Base-by-base conservation (phyloP, 2,329 filamentous ascomycete species). In the Epichloe hybrida region DNA sequence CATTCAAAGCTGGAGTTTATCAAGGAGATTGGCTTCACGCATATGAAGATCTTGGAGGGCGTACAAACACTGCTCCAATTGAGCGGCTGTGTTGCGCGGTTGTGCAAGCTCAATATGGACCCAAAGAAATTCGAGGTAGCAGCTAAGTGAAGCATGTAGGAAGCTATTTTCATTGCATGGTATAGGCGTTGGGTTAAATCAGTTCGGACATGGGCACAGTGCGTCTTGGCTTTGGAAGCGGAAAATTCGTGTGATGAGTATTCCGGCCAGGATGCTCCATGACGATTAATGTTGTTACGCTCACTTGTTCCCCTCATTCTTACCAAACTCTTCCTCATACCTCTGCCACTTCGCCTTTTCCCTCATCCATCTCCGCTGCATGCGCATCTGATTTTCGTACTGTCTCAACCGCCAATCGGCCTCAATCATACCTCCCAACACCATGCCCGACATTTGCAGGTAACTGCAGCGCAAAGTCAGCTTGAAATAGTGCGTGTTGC, bases 41-140 rank as follows among this genome's bases (percentile, higher is more conserved):
- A 98, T 65, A 98, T 98, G 93, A 90, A 94, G 66, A 91, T 98
- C 51, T 73, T 98, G n/a, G 93, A 98, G 64, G 93, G 93, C 34
- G 88, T 98, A 23, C 91, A 97, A 69, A 96, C 91, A 7, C 77
- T 96, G 55, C 76, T 98, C 52, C 93, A 98, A 68, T 75, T 98
- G 44, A 94, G 88, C 62, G 93, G 91, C 11, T 97, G 91, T 64
- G 77, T 98, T 21, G 89, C 88, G 15, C 83, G 91, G 60, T 74
- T 98, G 51, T 93, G 88, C 71, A 95, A 86, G 73, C 83, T 97
- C 66, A 96, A 96, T 67, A 97, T 98, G 91, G 87, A 95, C 62
- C 86, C 88, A 3, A 83, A 86, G 64, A 77, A 85, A 54, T 96
- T 96, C 63, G 73, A 75, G 58, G 55, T 62, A 39, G 52, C 65